Evolutionary conservation across 1,139 yeast species (phyloP).

Genomic region (Yamadazyma trypodendri): DNA sequence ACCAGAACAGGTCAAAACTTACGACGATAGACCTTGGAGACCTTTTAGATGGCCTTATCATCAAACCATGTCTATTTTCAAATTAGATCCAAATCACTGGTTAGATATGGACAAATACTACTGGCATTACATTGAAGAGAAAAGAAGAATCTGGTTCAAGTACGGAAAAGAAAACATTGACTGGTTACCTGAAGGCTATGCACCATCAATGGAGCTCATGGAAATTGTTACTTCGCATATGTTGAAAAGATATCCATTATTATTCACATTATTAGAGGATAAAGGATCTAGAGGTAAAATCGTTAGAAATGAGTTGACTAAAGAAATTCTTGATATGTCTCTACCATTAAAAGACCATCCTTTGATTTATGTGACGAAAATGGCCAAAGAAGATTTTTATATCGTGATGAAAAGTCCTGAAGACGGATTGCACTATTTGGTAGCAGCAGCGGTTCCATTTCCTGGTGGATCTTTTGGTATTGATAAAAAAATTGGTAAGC

Average conservation of each 20-base stretch:
- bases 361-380: conserved; percentile 56
- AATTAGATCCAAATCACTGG: conserved; percentile 72
- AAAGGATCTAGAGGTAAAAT: conserved; percentile 31
- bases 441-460: conserved; percentile 75
- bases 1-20: conserved; percentile 62
- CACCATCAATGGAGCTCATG: conserved; percentile 62
- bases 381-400: conserved; percentile 76
- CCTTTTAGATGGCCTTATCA: conserved; percentile 81
- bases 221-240: conserved; percentile 60
- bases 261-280: conserved; percentile 53
- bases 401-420: conserved; percentile 51
- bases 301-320: conserved; percentile 60
- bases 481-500: conserved; percentile 55
- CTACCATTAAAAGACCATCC: conserved; percentile 64
- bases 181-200: conserved; percentile 68
- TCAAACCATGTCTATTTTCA: conserved; percentile 74
- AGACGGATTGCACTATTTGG: conserved; percentile 62
- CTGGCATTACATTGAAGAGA: conserved; percentile 62
- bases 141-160: conserved; percentile 52
- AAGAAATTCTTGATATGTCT: conserved; percentile 59
- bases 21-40: conserved; percentile 79
- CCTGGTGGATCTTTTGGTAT: conserved; percentile 77
- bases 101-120: conserved; percentile 77
- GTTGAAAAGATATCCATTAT: conserved; percentile 58
- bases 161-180: conserved; percentile 64